Conservation (phyloP, 345 rosid species). For the Iberis pinnata region DNA sequence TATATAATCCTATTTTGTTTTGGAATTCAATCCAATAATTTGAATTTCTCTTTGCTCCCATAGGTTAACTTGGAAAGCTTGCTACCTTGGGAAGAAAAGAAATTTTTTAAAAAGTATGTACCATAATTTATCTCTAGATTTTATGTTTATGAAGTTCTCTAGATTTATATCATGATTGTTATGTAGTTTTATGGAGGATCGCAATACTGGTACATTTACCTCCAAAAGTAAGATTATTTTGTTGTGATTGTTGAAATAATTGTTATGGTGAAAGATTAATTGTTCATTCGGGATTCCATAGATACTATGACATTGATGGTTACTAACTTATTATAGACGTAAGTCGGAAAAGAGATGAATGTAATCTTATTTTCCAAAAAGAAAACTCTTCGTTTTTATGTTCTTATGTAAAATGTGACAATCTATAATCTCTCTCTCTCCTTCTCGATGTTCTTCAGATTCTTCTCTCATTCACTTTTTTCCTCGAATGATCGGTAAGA, state of each 20-base stretch:
- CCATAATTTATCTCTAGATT: background rate
- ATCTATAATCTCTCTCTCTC: background rate
- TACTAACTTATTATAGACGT: conserved; percentile 56
- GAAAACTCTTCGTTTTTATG: too few relatives aligned
- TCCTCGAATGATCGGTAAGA: background rate
- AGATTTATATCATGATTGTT: conserved; percentile 4
- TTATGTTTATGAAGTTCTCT: background rate
- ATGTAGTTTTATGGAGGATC: conserved; percentile 94
- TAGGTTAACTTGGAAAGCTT: conserved; percentile 86
- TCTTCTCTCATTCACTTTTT: background rate
- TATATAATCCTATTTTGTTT: too few relatives aligned
- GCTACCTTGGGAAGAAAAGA: conserved; percentile 97
- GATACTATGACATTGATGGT: conserved; percentile 87
- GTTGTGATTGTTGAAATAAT: background rate
- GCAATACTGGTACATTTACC: conserved; percentile 92
- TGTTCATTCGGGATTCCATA: conserved; percentile 22
- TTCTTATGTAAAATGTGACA: too few relatives aligned
- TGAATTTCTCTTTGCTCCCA: too few relatives aligned
- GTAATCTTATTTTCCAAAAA: too few relatives aligned
- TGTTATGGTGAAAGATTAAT: background rate
- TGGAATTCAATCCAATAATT: too few relatives aligned
- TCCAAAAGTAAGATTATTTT: conserved; percentile 73
- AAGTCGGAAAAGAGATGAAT: conserved; percentile 65
- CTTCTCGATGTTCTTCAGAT: background rate
- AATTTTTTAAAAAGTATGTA: conserved; percentile 79